Conservation (phyloP, 495 filamentous ascomycete species). For the Penicillium canariense region DNA sequence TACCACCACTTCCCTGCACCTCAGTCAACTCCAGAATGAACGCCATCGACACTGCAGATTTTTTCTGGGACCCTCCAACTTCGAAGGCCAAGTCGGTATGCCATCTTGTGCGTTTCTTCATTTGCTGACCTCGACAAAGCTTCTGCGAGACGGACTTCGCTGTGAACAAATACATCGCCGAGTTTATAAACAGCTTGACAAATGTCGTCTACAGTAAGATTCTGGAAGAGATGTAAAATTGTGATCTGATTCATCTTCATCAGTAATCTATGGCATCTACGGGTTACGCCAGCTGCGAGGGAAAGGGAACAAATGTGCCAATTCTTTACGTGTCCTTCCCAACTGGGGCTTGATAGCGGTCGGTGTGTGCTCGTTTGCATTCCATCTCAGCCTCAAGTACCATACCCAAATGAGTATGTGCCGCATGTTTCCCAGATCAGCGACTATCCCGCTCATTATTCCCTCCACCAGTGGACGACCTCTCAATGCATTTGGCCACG, state of each 20-base stretch:
- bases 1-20: no score
- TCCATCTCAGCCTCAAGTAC: conserved; percentile 39
- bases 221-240: background rate
- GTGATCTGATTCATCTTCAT: background rate
- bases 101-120: background rate
- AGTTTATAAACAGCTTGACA: background rate
- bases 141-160: background rate
- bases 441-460: background rate
- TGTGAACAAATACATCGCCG: background rate
- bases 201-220: background rate
- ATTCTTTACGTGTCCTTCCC: conserved; percentile 33
- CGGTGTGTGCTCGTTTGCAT: conserved; percentile 51
- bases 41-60: no score
- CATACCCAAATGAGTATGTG: background rate
- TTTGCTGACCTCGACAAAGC: background rate
- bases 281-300: background rate
- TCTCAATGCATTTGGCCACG: background rate
- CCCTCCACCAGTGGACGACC: background rate
- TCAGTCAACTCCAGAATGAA: no score
- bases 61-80: background rate
- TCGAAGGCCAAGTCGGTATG: background rate
- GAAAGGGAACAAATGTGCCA: background rate
- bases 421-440: background rate
- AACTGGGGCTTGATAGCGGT: conserved; percentile 55
- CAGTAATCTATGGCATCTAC: background rate